phyloP scores from a whole-genome alignment of 352 stramenopile genomes.

The Pythium folliculosum region DNA sequence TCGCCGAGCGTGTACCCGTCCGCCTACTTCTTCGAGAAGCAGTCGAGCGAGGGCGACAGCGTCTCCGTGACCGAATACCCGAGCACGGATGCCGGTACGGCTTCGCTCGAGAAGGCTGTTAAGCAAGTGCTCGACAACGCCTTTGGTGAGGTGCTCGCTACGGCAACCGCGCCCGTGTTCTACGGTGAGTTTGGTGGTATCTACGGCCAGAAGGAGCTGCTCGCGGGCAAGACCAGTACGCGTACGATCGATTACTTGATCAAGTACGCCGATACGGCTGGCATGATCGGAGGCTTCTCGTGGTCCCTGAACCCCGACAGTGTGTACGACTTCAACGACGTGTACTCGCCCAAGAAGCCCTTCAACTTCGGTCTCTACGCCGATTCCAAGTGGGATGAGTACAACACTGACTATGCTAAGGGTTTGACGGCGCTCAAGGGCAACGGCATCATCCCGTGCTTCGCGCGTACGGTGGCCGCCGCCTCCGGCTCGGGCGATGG shows the following conservation, averaged over 20 bases:
- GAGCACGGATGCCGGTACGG: conserved; percentile 61
- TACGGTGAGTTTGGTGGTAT: conserved; percentile 86
- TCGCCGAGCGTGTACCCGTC: conserved; percentile 75
- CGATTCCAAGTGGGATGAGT: conserved; percentile 60
- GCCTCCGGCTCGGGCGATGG: conserved; percentile 36
- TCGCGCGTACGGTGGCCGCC: conserved; percentile 38
- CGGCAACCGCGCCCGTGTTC: conserved; percentile 56
- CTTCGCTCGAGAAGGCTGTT: conserved; percentile 52
- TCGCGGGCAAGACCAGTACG: conserved; percentile 63
- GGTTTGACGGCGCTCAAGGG: conserved; percentile 67
- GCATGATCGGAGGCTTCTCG: conserved; percentile 77
- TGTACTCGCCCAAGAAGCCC: conserved; percentile 54
- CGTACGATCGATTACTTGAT: conserved; percentile 76
- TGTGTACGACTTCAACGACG: conserved; percentile 77
- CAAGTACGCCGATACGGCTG: conserved; percentile 58
- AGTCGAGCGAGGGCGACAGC: conserved; percentile 35
- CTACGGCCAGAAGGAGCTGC: conserved; percentile 56
- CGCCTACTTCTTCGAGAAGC: conserved; percentile 74
- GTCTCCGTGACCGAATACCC: conserved; percentile 64
- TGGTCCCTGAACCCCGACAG: conserved; percentile 83
- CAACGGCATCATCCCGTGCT: conserved; percentile 75
- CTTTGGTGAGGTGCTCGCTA: conserved; percentile 62
- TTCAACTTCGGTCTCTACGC: conserved; percentile 79
- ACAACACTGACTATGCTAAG: conserved; percentile 73
- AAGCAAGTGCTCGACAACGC: conserved; percentile 63